These are phyloP conservation scores for Plasmodium yoelii DNA, from an alignment of 169 alveolate species.

Conservation along the genomic window DNA sequence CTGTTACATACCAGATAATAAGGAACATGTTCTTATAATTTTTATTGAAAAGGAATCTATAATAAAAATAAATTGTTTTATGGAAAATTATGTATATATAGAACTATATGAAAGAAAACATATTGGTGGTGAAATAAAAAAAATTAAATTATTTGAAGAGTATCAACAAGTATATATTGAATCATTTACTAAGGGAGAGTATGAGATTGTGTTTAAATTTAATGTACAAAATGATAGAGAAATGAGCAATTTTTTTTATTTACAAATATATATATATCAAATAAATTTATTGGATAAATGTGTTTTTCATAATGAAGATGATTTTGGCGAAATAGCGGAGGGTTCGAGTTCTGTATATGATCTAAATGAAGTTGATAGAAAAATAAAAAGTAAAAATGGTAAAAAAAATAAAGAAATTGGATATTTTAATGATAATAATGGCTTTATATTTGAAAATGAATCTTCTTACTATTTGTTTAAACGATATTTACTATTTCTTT, in stretches of 20 bases:
- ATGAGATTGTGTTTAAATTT: constrained; percentile 33
- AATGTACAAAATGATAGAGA: constrained; percentile 17
- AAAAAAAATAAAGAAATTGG: background rate
- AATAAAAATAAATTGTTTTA: constrained; percentile 58
- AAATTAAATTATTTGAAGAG: constrained; percentile 23
- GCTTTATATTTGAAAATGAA: constrained; percentile 6
- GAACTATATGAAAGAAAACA: background rate
- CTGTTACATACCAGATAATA: constrained; percentile 29
- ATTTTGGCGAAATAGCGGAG: background rate
- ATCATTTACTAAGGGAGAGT: constrained; percentile 53
- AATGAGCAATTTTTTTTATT: constrained; percentile 32
- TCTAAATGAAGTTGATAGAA: background rate
- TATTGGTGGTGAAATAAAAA: constrained; percentile 2
- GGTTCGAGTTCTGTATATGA: background rate
- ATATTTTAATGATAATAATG: background rate
- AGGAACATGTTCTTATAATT: constrained; percentile 34
- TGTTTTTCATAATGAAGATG: background rate
- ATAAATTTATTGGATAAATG: constrained; percentile 27
- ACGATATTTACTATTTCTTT: constrained; percentile 14
- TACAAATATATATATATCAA: constrained; percentile 50
- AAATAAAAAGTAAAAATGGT: constrained; percentile 3
- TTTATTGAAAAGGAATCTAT: constrained; percentile 23
- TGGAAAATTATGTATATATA: constrained; percentile 39
- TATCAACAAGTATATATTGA: constrained; percentile 49
- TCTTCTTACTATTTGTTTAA: constrained; percentile 26